Evolutionary conservation across 345 rosid genomes (phyloP).

Genomic region (Brassica nigra): DNA sequence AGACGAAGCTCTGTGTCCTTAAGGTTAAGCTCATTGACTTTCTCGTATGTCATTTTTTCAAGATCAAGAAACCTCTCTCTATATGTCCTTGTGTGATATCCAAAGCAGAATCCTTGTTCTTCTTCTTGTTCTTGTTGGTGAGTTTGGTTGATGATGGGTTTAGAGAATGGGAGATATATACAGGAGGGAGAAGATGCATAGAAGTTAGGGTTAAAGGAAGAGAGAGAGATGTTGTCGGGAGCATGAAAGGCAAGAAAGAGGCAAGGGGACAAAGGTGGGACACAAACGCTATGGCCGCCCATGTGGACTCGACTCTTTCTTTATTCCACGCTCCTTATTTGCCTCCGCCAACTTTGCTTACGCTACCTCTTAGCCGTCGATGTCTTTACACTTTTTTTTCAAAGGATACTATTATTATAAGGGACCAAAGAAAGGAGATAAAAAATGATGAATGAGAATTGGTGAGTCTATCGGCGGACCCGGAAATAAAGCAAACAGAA

Average conservation of each 20-base stretch:
- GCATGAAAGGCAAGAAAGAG: conserved; percentile 35
- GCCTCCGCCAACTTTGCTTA: conserved; percentile 39
- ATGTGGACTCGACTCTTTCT: conserved; percentile 39
- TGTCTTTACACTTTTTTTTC: not conserved
- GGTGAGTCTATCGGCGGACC: not conserved
- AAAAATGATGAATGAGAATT: not conserved
- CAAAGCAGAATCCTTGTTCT: conserved; percentile 7
- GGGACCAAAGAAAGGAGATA: not conserved
- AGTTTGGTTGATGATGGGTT: conserved; percentile 21
- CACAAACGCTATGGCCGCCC: conserved; percentile 39
- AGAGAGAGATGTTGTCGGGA: conserved; percentile 38
- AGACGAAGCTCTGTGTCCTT: conserved; percentile 86
- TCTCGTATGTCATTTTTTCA: conserved; percentile 42
- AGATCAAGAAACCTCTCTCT: not conserved
- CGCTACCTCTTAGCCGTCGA: conserved; percentile 32
- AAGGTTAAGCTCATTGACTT: conserved; percentile 61
- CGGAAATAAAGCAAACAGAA: not conserved
- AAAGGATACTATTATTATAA: not conserved
- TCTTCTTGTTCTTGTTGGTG: conserved; percentile 11
- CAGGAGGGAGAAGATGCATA: conserved; percentile 17
- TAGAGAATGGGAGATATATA: conserved; percentile 21
- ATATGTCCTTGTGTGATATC: not conserved
- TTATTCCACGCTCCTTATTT: conserved; percentile 38
- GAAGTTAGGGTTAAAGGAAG: conserved; percentile 31
- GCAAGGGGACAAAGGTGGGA: conserved; percentile 48